Conservation (phyloP, 768 basidiomycete genomes). For the Mycena olivaceomarginata region DNA sequence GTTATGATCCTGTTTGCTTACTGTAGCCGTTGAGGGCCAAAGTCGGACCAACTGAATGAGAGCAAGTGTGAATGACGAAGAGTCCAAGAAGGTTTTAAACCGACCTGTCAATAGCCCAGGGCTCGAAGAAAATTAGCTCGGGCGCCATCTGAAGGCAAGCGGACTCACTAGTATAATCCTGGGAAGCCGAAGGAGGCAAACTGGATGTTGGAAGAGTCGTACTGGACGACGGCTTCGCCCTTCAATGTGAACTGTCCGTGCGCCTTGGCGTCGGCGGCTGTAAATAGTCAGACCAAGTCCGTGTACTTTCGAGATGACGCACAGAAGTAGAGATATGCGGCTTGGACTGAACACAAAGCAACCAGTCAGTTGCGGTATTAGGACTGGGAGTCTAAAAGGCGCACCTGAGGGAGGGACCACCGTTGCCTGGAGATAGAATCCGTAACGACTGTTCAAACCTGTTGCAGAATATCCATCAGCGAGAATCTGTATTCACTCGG, state of each 20-base stretch:
- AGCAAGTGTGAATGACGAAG: no score
- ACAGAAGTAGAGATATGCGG: slow-evolving; percentile 36
- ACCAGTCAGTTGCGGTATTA: neutral
- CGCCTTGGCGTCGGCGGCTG: slow-evolving; percentile 44
- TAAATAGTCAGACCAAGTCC: neutral
- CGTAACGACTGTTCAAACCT: slow-evolving; percentile 39
- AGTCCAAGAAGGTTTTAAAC: no score
- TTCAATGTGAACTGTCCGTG: slow-evolving; percentile 43
- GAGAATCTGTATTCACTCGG: no score
- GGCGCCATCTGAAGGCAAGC: neutral
- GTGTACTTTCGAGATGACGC: no score
- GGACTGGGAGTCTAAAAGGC: neutral
- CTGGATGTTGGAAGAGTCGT: slow-evolving; percentile 32
- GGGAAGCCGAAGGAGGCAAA: slow-evolving; percentile 49
- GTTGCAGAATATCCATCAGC: neutral
- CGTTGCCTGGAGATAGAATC: slow-evolving; percentile 48
- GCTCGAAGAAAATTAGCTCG: neutral
- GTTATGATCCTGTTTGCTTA: neutral
- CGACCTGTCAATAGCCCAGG: slow-evolving; percentile 46
- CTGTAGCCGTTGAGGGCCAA: slow-evolving; percentile 26
- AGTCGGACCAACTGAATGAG: slow-evolving; percentile 41
- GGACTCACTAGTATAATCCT: slow-evolving; percentile 45
- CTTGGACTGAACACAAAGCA: slow-evolving; percentile 36
- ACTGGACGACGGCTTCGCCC: slow-evolving; percentile 40
- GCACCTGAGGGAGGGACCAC: slow-evolving; percentile 44